Evolutionary conservation across 225 moss, liverwort and hornwort genomes (phyloP).

Genomic region (Physcomitrium patens): DNA sequence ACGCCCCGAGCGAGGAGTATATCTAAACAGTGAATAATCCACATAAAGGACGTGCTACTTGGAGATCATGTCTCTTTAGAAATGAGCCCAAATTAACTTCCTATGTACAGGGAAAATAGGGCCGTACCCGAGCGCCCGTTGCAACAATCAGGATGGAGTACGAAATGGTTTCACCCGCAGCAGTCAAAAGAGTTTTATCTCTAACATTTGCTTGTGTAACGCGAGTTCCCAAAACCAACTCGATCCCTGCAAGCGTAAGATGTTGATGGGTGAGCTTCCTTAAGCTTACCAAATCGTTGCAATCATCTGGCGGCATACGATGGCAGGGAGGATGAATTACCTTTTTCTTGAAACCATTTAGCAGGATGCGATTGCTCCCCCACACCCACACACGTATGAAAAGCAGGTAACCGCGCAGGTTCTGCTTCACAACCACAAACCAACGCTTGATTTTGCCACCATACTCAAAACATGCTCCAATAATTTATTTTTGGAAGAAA

Average conservation of each 20-base stretch:
- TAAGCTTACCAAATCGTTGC: not conserved
- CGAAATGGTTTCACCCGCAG: conserved; percentile 84
- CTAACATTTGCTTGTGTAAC: conserved; percentile 68
- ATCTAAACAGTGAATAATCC: conserved; percentile 1
- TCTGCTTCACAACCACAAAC: conserved; percentile 44
- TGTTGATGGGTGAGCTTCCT: conserved; percentile 3
- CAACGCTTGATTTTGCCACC: not conserved
- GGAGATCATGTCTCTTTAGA: no score
- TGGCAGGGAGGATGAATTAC: conserved; percentile 35
- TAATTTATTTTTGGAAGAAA: no score
- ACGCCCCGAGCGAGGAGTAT: not conserved
- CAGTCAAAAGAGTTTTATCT: conserved; percentile 60
- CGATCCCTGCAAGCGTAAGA: conserved; percentile 69
- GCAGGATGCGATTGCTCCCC: conserved; percentile 70
- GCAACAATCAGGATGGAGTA: conserved; percentile 75
- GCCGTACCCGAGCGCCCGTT: conserved; percentile 87
- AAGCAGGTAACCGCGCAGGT: conserved; percentile 72
- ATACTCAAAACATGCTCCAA: not conserved
- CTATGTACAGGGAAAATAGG: not conserved
- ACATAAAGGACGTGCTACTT: not conserved
- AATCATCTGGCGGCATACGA: not conserved
- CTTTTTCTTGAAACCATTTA: conserved; percentile 97
- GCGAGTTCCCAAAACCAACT: conserved; percentile 79
- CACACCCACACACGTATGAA: conserved; percentile 90
- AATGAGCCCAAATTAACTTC: no score